A percentile compares a stretch with the other conserved stretches of the same genome.
Conservation (phyloP, 2,329 filamentous ascomycete species). For the Orbilia javanica region DNA sequence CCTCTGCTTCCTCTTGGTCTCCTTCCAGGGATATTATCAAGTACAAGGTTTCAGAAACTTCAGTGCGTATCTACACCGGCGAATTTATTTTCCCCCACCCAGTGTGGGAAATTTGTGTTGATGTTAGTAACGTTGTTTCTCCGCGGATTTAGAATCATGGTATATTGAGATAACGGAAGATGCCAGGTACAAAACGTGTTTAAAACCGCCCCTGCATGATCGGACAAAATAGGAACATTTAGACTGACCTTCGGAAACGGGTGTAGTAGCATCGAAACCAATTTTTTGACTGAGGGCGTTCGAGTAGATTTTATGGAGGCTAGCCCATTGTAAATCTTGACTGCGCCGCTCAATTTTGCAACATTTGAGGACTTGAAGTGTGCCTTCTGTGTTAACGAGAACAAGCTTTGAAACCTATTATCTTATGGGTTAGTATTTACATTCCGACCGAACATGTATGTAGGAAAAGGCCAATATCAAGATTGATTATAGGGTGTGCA, state of each 20-base stretch:
- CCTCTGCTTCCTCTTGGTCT: slow-evolving; percentile 46
- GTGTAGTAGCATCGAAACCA: slow-evolving; percentile 80
- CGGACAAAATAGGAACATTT: slow-evolving; percentile 18
- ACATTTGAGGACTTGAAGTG: slow-evolving; percentile 87
- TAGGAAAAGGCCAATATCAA: slow-evolving; percentile 5
- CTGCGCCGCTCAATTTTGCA: slow-evolving; percentile 81
- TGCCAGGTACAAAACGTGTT: slow-evolving; percentile 37
- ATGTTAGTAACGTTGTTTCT: slow-evolving; percentile 55
- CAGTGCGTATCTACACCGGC: slow-evolving; percentile 45
- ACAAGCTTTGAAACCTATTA: slow-evolving; percentile 72
- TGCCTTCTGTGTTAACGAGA: slow-evolving; percentile 79
- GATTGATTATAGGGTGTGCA: slow-evolving; percentile 1
- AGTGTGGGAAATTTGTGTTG: slow-evolving; percentile 43
- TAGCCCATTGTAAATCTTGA: slow-evolving; percentile 82
- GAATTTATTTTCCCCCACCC: slow-evolving; percentile 29
- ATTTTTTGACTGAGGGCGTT: slow-evolving; percentile 74
- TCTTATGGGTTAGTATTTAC: slow-evolving; percentile 10
- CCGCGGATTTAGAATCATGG: slow-evolving; percentile 43
- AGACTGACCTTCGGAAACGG: slow-evolving; percentile 80
- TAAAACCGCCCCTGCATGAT: slow-evolving; percentile 17
- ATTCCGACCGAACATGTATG: background rate
- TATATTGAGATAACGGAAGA: slow-evolving; percentile 39
- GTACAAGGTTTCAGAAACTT: slow-evolving; percentile 54
- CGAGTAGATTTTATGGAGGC: slow-evolving; percentile 67
- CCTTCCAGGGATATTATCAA: slow-evolving; percentile 55